Evolutionary conservation across 2,329 filamentous ascomycete genomes (phyloP).

Genomic region (Bipolaris cookei): DNA sequence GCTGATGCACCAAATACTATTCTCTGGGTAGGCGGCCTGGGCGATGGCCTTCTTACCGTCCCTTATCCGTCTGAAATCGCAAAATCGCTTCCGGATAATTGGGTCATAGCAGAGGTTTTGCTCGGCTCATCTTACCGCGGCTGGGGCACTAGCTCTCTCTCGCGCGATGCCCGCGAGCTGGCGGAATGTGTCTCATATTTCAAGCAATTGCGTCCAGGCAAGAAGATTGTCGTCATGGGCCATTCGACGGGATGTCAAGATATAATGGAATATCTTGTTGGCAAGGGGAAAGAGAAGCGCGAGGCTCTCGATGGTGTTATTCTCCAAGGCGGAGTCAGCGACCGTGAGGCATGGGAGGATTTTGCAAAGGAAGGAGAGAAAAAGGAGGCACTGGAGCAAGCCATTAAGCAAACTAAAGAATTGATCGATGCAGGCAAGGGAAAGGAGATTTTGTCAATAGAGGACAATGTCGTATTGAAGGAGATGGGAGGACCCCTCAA

Average conservation of each 20-base stretch:
- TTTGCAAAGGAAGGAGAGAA: constrained; percentile 45
- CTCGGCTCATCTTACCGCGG: constrained; percentile 61
- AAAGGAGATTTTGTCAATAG: constrained; percentile 60
- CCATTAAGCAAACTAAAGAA: constrained; percentile 57
- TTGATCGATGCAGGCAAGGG: constrained; percentile 63
- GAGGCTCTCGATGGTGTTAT: constrained; percentile 74
- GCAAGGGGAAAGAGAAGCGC: constrained; percentile 44
- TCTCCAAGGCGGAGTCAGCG: constrained; percentile 79
- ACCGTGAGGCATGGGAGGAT: constrained; percentile 65
- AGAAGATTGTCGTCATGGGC: constrained; percentile 70
- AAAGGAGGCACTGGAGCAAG: constrained; percentile 10
- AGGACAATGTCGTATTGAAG: constrained; percentile 36
- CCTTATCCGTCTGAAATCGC: constrained; percentile 62
- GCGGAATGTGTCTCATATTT: constrained; percentile 60
- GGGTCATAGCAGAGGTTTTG: constrained; percentile 60
- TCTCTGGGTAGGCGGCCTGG: constrained; percentile 73
- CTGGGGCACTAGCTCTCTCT: constrained; percentile 62
- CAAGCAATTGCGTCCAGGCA: constrained; percentile 47
- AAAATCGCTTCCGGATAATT: constrained; percentile 55
- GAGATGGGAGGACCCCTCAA: constrained; percentile 55
- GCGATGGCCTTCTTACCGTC: constrained; percentile 71
- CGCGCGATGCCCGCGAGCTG: constrained; percentile 62
- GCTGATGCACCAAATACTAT: constrained; percentile 60
- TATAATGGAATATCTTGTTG: constrained; percentile 67
- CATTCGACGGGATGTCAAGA: constrained; percentile 73